Base-by-base conservation (phyloP, 768 basidiomycete genomes). In the Hemileccinum impolitum region DNA sequence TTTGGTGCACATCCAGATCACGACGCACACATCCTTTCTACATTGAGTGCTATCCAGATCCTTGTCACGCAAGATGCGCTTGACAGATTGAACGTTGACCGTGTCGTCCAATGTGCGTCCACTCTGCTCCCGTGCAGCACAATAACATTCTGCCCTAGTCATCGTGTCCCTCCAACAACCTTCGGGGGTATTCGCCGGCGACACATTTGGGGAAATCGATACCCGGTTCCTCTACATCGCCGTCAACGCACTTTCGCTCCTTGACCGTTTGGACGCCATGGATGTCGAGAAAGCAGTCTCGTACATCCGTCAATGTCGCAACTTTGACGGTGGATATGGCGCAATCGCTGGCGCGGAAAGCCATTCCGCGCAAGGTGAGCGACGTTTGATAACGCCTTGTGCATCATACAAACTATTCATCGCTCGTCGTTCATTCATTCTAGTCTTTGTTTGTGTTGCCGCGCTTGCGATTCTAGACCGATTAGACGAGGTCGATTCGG, bases 291-390 rank as follows among this genome's bases (percentile, higher is more conserved):
- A 75, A 59, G 84, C 89, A 0, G 80, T 89, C 9, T 72, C 68
- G 7, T 92, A 95, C 66, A 79, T 98, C 38, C 65, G 69, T 19
- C 72, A 77, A 31, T 97, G 96, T 69, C 78, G 76, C 61, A 99
- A 98, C 66, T 97, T 93, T 65, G 96, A 99, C 62, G 94, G 94
- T 4, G 96, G 93, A 0, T 99, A 95, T 61, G 95, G 96, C 21
- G 84, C 76, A 39, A 67, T 72, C 14, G 76, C 82, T 14, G 96
- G 94, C 0, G 93, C 90, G 1, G 96, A 99, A 70, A 93, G 88
- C 52, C 96, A 99, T 72, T 81, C 94, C 12, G 90, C 77, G 0
- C 90, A 93, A 78, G 92, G 95, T 93, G 43, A 3, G 59, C 62
- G 15, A 17, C 26, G 28, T 30, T 30, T 30, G 28, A 12, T 30